Percentiles rank a stretch among this genome's conserved stretches.
Evolutionary conservation across 257 asterid genomes (phyloP).

Genomic region (Nicotiana noctiflora): DNA sequence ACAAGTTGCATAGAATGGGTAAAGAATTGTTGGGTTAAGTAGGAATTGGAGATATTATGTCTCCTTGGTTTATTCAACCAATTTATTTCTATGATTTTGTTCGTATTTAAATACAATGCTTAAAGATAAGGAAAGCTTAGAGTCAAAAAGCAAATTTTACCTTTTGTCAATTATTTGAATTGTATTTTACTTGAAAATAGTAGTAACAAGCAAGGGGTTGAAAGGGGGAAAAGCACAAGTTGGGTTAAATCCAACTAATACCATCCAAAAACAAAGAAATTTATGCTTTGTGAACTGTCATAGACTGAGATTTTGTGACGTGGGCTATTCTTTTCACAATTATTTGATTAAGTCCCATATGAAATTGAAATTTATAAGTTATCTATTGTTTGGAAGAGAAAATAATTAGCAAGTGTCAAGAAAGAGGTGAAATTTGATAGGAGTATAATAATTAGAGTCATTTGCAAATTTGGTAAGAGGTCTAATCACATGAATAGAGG

Average conservation of each 20-base stretch:
- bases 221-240: not conserved
- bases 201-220: not conserved
- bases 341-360: not conserved
- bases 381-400: not conserved
- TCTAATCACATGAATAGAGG: not conserved
- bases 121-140: not conserved
- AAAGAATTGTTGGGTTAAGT: not conserved
- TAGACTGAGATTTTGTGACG: slow-evolving; percentile 3
- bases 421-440: not conserved
- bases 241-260: not conserved
- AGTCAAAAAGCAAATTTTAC: not conserved
- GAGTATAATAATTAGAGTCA: not conserved
- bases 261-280: not conserved
- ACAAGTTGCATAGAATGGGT: not conserved
- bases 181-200: not conserved
- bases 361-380: not conserved
- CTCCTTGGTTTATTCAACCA: not conserved
- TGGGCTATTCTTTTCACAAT: not conserved
- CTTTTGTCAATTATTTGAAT: not conserved
- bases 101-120: not conserved
- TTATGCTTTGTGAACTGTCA: not conserved
- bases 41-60: not conserved
- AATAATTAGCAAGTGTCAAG: not conserved
- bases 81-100: not conserved
- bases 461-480: not conserved